phyloP scores from a whole-genome alignment of 768 basidiomycete species.

The Termitomyces sp. region DNA sequence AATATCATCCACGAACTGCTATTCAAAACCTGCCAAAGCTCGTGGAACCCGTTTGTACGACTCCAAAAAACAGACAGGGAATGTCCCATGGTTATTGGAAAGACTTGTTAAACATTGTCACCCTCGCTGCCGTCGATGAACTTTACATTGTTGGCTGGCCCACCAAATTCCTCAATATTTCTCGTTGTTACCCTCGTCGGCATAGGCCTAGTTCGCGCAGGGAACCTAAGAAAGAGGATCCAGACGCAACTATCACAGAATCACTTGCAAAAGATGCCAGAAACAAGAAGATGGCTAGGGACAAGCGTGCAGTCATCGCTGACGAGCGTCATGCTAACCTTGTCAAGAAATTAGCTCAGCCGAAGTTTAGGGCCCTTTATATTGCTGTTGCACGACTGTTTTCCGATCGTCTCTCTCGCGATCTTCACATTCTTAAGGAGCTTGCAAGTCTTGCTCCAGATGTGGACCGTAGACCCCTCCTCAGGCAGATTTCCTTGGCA shows the following conservation, averaged over 20 bases:
- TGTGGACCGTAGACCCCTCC: constrained; percentile 25
- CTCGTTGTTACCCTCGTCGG: no score
- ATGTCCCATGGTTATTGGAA: constrained; percentile 70
- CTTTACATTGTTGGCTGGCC: constrained; percentile 26
- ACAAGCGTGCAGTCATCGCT: constrained; percentile 19
- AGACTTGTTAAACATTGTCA: constrained; percentile 66
- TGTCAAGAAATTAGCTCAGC: constrained; percentile 37
- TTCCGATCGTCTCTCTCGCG: constrained; percentile 52
- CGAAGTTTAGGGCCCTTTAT: constrained; percentile 60
- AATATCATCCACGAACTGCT: constrained; percentile 67
- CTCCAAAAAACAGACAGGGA: constrained; percentile 23
- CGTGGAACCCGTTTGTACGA: constrained; percentile 46
- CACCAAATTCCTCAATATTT: constrained; percentile 21
- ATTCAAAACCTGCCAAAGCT: constrained; percentile 56
- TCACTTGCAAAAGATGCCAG: background rate
- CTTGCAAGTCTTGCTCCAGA: constrained; percentile 29
- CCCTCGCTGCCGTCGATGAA: constrained; percentile 53
- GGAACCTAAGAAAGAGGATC: background rate
- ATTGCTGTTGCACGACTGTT: constrained; percentile 58
- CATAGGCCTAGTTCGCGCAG: no score
- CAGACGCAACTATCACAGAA: background rate
- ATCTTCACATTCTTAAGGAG: constrained; percentile 35
- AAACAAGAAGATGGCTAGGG: constrained; percentile 17
- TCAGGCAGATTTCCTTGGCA: constrained; percentile 50
- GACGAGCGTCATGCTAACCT: constrained; percentile 32